Evolutionary conservation across 2,329 filamentous ascomycete species (phyloP).

Genomic region (Periconia sp.): DNA sequence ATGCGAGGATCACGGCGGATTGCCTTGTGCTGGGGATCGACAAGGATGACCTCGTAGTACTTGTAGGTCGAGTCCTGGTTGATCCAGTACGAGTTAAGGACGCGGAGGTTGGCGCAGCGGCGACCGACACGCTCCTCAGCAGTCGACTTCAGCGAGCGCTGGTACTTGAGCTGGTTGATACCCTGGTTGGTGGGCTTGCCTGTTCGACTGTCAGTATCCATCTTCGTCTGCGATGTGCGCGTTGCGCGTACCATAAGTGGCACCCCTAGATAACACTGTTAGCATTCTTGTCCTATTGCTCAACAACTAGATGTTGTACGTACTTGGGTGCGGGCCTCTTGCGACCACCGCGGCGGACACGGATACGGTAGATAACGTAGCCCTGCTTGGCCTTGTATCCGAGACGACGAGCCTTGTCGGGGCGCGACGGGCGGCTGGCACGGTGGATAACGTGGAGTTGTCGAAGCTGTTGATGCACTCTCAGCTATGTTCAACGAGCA

Average conservation of each 20-base stretch:
- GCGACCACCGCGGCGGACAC: constrained; percentile 97
- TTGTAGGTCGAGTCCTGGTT: constrained; percentile 99
- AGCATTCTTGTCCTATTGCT: constrained; percentile 21
- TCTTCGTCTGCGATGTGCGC: constrained; percentile 7
- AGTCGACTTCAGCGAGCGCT: constrained; percentile 96
- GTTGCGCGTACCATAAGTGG: constrained; percentile 84
- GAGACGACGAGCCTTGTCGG: constrained; percentile 99
- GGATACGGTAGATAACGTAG: constrained; percentile 99
- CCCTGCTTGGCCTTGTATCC: constrained; percentile 99
- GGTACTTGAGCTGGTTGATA: constrained; percentile 99
- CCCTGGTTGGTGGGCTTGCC: constrained; percentile 99
- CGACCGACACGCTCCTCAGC: constrained; percentile 99
- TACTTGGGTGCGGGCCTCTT: constrained; percentile 90
- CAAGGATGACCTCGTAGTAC: constrained; percentile 99
- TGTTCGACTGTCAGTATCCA: constrained; percentile 51
- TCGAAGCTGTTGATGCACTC: constrained; percentile 99
- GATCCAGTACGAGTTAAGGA: constrained; percentile 99
- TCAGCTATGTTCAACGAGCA: constrained; percentile 99
- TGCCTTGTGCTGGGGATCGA: constrained; percentile 99
- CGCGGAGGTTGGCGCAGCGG: constrained; percentile 97
- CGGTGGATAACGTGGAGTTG: constrained; percentile 99
- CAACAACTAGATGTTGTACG: constrained; percentile 13
- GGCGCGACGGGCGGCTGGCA: constrained; percentile 95
- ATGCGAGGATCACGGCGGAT: constrained; percentile 99
- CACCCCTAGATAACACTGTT: constrained; percentile 69